Percentiles rank a stretch among this genome's conserved stretches.
Evolutionary conservation across 192 early-diverging fungal genomes (phyloP).

Genomic region (Backusella liffmaniae): DNA sequence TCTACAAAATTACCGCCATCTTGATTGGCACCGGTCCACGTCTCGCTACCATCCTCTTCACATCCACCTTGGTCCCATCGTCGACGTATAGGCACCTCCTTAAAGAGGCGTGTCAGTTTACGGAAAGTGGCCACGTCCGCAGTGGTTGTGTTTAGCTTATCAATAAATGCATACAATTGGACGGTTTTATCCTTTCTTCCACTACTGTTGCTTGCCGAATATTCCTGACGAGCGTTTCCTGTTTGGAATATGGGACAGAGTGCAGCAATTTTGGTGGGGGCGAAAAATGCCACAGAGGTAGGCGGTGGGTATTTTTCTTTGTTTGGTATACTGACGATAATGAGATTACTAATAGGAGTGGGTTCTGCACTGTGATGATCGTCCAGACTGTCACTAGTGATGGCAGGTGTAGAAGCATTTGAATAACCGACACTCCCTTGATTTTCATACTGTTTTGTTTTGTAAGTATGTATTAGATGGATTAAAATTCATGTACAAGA

Average conservation of each 20-base stretch:
- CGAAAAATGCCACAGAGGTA: not conserved
- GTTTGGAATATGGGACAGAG: conserved; percentile 14
- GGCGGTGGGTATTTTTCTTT: conserved; percentile 6
- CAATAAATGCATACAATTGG: conserved; percentile 15
- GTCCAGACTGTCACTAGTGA: not conserved
- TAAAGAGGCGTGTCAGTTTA: conserved; percentile 28
- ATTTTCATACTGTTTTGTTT: not conserved
- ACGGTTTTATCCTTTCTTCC: conserved; percentile 10
- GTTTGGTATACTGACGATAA: not conserved
- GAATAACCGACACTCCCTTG: not conserved
- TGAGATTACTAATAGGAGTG: not conserved
- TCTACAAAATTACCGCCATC: conserved; percentile 38
- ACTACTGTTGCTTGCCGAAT: not conserved
- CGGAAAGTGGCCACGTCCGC: conserved; percentile 14
- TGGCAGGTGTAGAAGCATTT: not conserved
- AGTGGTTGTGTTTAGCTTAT: not conserved
- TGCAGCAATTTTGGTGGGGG: not conserved
- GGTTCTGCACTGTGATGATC: not conserved
- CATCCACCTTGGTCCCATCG: conserved; percentile 34
- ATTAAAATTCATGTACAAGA: not conserved
- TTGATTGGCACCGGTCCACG: conserved; percentile 22
- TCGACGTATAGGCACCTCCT: conserved; percentile 27
- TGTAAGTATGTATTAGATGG: not conserved
- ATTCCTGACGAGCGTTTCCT: not conserved
- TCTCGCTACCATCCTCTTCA: conserved; percentile 20